These are phyloP conservation scores for Carpinus fangiana DNA, from an alignment of 306 rosid species.

Conservation along the genomic window DNA sequence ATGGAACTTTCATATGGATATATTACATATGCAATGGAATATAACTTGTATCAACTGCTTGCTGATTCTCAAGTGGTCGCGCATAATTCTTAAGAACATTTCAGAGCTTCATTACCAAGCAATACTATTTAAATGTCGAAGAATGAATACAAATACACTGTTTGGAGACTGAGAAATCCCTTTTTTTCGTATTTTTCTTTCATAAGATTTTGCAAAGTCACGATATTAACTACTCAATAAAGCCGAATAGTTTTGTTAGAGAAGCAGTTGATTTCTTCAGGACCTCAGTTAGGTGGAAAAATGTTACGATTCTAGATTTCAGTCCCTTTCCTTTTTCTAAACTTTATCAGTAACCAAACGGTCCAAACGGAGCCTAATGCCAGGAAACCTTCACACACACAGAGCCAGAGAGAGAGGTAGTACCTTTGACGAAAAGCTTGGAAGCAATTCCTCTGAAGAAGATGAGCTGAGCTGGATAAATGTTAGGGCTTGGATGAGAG, in stretches of 20 bases:
- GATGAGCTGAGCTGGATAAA: not conserved
- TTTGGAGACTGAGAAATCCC: not conserved
- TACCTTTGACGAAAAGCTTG: slow-evolving; percentile 4
- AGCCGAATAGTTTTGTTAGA: not conserved
- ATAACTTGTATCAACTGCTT: not conserved
- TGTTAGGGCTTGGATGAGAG: not conserved
- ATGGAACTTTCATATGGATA: not conserved
- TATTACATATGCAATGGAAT: not conserved
- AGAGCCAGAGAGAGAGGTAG: not conserved
- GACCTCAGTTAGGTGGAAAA: not conserved
- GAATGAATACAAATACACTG: not conserved
- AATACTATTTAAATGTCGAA: not conserved
- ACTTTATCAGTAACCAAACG: not conserved
- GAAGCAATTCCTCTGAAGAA: slow-evolving; percentile 9
- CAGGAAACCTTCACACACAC: not conserved
- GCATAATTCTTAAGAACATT: not conserved
- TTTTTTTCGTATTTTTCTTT: not conserved
- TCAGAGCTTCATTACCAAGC: not conserved
- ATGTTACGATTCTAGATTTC: not conserved
- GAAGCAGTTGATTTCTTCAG: not conserved
- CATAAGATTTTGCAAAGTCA: not conserved
- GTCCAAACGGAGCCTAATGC: not conserved
- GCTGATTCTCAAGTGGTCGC: not conserved
- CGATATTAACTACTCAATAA: not conserved
- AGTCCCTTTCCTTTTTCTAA: not conserved